phyloP scores from a whole-genome alignment of 192 early-diverging fungal genomes.

The Rhizoclosmatium sp. region DNA sequence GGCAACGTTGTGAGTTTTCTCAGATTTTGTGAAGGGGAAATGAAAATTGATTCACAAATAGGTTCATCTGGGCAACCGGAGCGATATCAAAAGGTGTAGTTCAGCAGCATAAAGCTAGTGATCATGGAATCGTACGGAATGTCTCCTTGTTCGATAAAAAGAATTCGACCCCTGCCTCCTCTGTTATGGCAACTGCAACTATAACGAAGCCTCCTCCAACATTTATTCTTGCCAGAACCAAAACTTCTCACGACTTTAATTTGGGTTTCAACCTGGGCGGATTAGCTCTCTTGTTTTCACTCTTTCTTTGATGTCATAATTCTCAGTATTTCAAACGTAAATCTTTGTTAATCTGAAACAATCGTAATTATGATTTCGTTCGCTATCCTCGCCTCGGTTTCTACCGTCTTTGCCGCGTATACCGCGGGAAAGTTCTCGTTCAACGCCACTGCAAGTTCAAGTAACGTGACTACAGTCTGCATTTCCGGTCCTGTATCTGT shows the following conservation, averaged over 20 bases:
- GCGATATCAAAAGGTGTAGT: neutral
- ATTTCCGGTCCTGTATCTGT: neutral
- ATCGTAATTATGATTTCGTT: neutral
- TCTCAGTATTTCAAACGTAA: too few species aligned
- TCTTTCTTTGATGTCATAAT: too few species aligned
- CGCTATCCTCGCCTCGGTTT: conserved; percentile 2
- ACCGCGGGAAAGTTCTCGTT: conserved; percentile 8
- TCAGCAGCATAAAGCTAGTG: neutral
- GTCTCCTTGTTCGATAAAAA: neutral
- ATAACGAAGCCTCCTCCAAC: too few species aligned
- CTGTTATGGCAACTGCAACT: too few species aligned
- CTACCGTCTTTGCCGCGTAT: conserved; percentile 1
- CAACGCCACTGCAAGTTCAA: neutral
- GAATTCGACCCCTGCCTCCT: too few species aligned
- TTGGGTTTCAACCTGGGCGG: too few species aligned
- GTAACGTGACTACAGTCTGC: neutral
- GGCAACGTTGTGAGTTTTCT: neutral
- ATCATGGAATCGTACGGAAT: neutral
- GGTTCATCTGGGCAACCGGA: conserved; percentile 9
- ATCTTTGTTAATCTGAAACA: too few species aligned
- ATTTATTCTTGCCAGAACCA: too few species aligned
- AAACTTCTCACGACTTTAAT: too few species aligned
- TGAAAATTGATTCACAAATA: neutral
- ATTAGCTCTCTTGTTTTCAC: too few species aligned
- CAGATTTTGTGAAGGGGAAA: neutral